Percentiles rank a stretch among this genome's conserved stretches.
These are phyloP conservation scores for Russula ochroleuca DNA, from an alignment of 768 basidiomycete species.

Conservation along the genomic window DNA sequence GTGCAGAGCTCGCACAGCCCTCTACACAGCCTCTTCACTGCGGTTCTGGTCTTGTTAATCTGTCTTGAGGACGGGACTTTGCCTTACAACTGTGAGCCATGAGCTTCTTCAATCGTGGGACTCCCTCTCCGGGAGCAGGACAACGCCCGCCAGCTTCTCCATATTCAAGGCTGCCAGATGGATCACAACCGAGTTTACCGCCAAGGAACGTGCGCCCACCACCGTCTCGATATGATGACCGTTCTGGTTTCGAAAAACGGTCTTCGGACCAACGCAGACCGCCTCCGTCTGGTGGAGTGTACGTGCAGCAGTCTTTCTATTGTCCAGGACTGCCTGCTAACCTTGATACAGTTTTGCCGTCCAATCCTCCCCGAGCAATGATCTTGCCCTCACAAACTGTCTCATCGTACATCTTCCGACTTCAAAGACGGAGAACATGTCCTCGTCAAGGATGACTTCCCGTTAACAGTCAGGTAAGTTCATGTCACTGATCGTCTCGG, in stretches of 20 bases:
- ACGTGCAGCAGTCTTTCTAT: slow-evolving; percentile 12
- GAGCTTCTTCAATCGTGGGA: slow-evolving; percentile 23
- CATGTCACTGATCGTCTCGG: neutral
- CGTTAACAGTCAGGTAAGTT: slow-evolving; percentile 68
- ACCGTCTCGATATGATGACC: slow-evolving; percentile 32
- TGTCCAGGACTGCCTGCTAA: neutral
- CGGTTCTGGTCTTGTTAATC: neutral
- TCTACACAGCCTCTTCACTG: too few species aligned
- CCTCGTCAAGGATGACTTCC: slow-evolving; percentile 63
- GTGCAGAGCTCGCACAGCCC: too few species aligned
- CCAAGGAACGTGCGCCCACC: slow-evolving; percentile 27
- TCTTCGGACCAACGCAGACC: slow-evolving; percentile 28
- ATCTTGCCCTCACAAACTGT: slow-evolving; percentile 74
- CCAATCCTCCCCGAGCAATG: slow-evolving; percentile 30
- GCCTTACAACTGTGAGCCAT: neutral
- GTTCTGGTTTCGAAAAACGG: slow-evolving; percentile 33
- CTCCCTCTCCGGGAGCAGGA: slow-evolving; percentile 8
- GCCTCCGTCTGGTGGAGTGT: slow-evolving; percentile 27
- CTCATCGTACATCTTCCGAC: slow-evolving; percentile 74
- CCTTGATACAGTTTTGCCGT: slow-evolving; percentile 30
- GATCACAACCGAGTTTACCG: slow-evolving; percentile 21
- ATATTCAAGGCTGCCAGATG: slow-evolving; percentile 25
- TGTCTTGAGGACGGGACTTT: neutral
- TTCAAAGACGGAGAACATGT: slow-evolving; percentile 72
- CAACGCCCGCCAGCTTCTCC: slow-evolving; percentile 21